phyloP scores from a whole-genome alignment of 2,329 filamentous ascomycete species.

The Fusarium citri region DNA sequence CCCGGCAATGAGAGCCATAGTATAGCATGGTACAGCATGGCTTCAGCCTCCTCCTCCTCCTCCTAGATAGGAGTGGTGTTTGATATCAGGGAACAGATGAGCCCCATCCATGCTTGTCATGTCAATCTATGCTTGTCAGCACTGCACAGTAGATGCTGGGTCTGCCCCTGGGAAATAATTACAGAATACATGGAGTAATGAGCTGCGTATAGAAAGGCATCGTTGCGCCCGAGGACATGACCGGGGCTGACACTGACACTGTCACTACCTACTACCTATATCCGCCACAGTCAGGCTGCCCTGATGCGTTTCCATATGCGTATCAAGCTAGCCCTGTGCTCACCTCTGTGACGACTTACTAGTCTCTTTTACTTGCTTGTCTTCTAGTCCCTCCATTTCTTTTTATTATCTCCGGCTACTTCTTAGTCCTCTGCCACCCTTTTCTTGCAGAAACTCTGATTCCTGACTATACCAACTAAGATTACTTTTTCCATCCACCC shows the following conservation, averaged over 20 bases:
- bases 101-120: constrained; percentile 21
- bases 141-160: constrained; percentile 13
- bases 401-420: constrained; percentile 27
- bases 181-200: constrained; percentile 3
- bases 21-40: background rate
- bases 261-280: constrained; percentile 11
- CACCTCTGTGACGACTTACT: constrained; percentile 21
- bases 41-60: constrained; percentile 20
- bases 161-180: constrained; percentile 30
- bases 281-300: constrained; percentile 28
- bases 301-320: constrained; percentile 32
- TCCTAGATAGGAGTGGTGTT: constrained; percentile 17
- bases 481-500: constrained; percentile 12
- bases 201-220: constrained; percentile 38
- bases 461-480: constrained; percentile 20
- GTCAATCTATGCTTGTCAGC: constrained; percentile 19
- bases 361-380: constrained; percentile 22
- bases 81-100: constrained; percentile 20
- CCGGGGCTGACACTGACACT: constrained; percentile 27
- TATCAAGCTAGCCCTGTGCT: constrained; percentile 34
- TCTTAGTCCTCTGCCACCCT: constrained; percentile 26
- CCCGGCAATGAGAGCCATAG: constrained; percentile 12
- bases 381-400: constrained; percentile 16
- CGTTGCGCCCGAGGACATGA: constrained; percentile 21
- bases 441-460: constrained; percentile 28